Evolutionary conservation across 2,329 filamentous ascomycete genomes (phyloP), one percentile per base, ranked within the genome.

Genomic region (Sporothrix brunneoviolacea): DNA sequence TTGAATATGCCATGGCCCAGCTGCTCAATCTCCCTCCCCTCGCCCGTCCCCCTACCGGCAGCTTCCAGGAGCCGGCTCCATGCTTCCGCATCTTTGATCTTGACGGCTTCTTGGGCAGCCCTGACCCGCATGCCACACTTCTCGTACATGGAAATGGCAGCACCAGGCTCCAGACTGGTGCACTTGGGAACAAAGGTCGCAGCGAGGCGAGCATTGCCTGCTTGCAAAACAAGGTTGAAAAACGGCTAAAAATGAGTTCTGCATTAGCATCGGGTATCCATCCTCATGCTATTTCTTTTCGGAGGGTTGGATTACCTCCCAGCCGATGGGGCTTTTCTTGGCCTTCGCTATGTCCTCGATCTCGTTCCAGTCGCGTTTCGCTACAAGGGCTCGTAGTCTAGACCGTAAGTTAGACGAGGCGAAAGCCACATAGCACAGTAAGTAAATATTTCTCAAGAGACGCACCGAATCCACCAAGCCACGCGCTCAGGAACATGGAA

Each of bases 401-500:
- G 4, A 40, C 4, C n/a, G 21, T 4, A 16, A 24, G 16, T 47
- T 24, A 51, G 48, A 16, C 10, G 38, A 15, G 4, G 3, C 19
- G 30, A 15, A 38, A 6, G 36, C 41, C 48, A 50, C 46, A 33
- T 47, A 41, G 33, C 24, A 15, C 21, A 9, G 22, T 4, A 4
- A 12, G 3, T 12, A 18, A 9, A 19, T 15, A 4, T 43, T 19
- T 42, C 9, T 19, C 10, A 32, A n/a, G 8, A 8, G 27, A 42
- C 74, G 60, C 65, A 82, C 77, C 80, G 71, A 53, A 82, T 79
- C 89, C 91, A 98, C 82, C 88, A 91, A 57, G 83, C 86, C 27
- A 89, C 86, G 68, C 90, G 94, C 58, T 97, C 93, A 0, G 87
- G 82, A 41, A 98, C 84, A 62, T 90, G 94, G 72, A 98, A 98